Evolutionary conservation across 2,329 filamentous ascomycete species (phyloP), one percentile per base, ranked within the genome.

Genomic region (Exutisphaerella laricina): DNA sequence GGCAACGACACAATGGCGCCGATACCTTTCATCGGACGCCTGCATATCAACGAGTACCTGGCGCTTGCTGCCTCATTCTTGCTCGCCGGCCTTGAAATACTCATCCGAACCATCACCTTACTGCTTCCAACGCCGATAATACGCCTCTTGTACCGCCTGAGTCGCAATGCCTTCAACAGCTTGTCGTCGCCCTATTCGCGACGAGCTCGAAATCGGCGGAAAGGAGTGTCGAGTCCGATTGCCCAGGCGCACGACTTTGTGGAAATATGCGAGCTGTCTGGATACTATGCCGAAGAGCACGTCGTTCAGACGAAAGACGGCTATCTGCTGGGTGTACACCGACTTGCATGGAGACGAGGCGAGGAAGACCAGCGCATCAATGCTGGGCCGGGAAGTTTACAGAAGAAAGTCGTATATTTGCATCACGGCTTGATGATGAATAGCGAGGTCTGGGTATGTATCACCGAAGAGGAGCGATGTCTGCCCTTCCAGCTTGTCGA

Each of bases 391-490:
- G 73, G 75, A 25, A 82, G 82, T 57, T 56, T 85, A 20, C 77
- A 76, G 66, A 96, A 96, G 70, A 85, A 82, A 55, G 86, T 97
- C 36, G 82, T 92, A 5, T 98, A 97, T 64, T 71, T 98, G 51
- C 92, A 98, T 60, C 92, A 98, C 66, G 92, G 90, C 8, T 75
- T 98, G 45, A 77, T 98, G 60, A 98, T 98, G 92, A 97, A 96
- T 67, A 95, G 88, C 57, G 92, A 98, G 66, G 90, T 98, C 23
- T 98, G 92, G 92, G 87, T 97, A 6, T 94, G 88, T 60, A 70
- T 90, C 61, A 94, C 90, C 0, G 86, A 96, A 54, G 81, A 83
- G 55, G 78, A 94, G 64, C 78, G 89, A 55, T 90, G 85, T 54
- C 71, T 98, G 28, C 88, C 92, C 0, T 97, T 98, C 62, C 78